Conservation (phyloP, 805 yeast genomes). For the Yarrowia sp. region DNA sequence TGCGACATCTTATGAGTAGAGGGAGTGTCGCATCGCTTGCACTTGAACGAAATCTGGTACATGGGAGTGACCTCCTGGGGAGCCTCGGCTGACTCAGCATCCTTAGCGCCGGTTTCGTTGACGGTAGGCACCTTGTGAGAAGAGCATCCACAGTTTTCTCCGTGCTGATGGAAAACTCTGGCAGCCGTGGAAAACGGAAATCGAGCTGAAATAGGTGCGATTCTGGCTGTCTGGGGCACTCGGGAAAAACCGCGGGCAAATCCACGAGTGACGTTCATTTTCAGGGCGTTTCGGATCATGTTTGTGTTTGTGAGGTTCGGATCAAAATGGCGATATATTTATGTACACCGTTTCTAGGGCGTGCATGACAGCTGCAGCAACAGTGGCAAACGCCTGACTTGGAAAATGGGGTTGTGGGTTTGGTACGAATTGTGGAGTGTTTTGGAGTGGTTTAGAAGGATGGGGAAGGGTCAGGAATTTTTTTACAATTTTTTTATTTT, state of each 20-base stretch:
- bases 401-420: too few species aligned
- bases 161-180: not conserved
- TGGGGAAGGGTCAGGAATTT: too few species aligned
- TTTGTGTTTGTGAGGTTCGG: too few species aligned
- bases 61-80: slow-evolving; percentile 59
- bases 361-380: not conserved
- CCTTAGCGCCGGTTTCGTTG: not conserved
- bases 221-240: not conserved
- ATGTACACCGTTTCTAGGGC: too few species aligned
- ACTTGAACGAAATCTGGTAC: slow-evolving; percentile 85
- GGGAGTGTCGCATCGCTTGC: slow-evolving; percentile 79
- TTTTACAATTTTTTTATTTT: too few species aligned
- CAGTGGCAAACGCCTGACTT: too few species aligned
- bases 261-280: not conserved
- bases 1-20: slow-evolving; percentile 89
- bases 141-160: not conserved
- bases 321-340: too few species aligned
- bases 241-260: not conserved
- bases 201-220: not conserved
- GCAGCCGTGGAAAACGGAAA: slow-evolving; percentile 2
- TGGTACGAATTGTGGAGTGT: too few species aligned
- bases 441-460: too few species aligned
- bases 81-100: slow-evolving; percentile 1
- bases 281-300: not conserved
- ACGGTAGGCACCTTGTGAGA: not conserved